These are phyloP conservation scores for Pseudogymnoascus sp. DNA, from an alignment of 2,329 filamentous ascomycete genomes.

Conservation along the genomic window DNA sequence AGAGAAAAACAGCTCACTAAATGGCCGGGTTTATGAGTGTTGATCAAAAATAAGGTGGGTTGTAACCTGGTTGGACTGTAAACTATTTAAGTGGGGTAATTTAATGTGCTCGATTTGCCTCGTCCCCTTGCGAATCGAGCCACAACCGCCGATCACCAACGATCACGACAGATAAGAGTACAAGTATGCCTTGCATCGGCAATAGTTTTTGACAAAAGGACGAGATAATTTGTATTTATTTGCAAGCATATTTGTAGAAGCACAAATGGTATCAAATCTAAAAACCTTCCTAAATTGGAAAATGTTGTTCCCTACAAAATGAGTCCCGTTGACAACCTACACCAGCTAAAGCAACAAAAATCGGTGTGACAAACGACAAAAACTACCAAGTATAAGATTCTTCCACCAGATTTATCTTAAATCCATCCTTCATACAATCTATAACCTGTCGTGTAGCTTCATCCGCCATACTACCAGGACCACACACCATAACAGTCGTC, in stretches of 20 bases:
- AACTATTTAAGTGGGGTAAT: not conserved
- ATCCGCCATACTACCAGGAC: not conserved
- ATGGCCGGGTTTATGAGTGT: not conserved
- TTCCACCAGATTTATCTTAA: not conserved
- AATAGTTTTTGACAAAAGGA: not conserved
- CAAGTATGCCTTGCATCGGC: not conserved
- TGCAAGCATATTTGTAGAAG: not conserved
- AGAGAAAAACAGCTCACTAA: not conserved
- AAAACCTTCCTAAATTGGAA: not conserved
- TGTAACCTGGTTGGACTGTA: not conserved
- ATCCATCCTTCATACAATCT: not conserved
- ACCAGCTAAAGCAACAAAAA: not conserved
- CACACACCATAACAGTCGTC: not conserved
- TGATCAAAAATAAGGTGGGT: not conserved
- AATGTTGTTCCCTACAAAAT: not conserved
- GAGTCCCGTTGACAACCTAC: not conserved
- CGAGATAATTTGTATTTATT: not conserved
- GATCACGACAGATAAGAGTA: not conserved
- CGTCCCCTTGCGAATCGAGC: not conserved
- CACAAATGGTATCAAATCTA: not conserved
- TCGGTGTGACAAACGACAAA: too few relatives aligned
- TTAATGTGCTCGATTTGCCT: conserved; percentile 6
- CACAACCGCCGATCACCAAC: not conserved
- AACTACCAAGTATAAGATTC: not conserved
- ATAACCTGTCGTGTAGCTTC: not conserved